Evolutionary conservation across 306 rosid genomes (phyloP), one percentile per base, ranked within the genome.

Genomic region (Quercus wislizeni): DNA sequence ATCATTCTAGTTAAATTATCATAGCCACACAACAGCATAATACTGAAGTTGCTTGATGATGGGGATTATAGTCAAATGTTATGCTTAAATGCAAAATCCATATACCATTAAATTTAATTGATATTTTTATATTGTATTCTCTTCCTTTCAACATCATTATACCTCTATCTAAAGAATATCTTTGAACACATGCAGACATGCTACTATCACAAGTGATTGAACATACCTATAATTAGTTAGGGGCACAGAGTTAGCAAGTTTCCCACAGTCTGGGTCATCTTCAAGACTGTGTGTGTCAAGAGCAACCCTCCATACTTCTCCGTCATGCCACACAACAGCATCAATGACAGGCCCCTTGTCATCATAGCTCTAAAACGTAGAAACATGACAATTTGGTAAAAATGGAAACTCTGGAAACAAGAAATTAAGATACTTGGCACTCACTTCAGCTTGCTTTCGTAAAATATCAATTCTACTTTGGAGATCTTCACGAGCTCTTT

Each of bases 311-410:
- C 99, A 95, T 68, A 89, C 87, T 84, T 93, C 98, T 83, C 98
- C 99, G 81, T 91, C 97, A 74, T 93, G 94, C 99, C 99, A 95
- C 35, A 91, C 98, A 87, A 95, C 94, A 74, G 98, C 96, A 85
- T 95, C 97, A 80, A 95, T 79, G 74, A 84, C 77, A 43, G 99
- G 99, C 61, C 99, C 99, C 83, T 89, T 89, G 82, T 95, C 99
- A 71, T 93, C 92, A 58, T 91, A 95, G 88, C 87, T 89, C 99
- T 95, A 82, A 71, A 68, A 76, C 75, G 84, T 19, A 86, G 31
- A 83, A 87, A 70, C 68, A 54, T 69, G 49, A 78, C 75, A 55
- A 81, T 55, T 70, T 77, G 71, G 55, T 18, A 35, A 58, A 9
- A 21, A 62, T 58, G 70, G 49, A 78, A 84, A 65, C 67, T 73